phyloP scores from a whole-genome alignment of 306 rosid genomes.

The Aeschynomene evenia region DNA sequence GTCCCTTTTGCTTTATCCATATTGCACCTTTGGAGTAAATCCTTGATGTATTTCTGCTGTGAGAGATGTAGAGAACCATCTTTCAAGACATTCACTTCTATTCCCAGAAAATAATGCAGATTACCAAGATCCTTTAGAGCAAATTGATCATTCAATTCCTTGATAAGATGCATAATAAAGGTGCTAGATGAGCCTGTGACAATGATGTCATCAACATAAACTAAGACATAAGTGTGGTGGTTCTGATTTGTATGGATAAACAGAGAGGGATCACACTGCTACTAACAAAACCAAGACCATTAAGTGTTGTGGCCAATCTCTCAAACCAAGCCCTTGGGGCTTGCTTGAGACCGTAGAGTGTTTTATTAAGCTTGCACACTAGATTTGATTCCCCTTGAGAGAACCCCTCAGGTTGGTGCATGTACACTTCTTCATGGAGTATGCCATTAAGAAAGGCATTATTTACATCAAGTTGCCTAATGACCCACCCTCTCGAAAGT shows the following conservation, averaged over 20 bases:
- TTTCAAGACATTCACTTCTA: neutral
- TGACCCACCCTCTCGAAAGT: too few relatives aligned
- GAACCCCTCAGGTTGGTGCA: too few relatives aligned
- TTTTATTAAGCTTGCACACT: too few relatives aligned
- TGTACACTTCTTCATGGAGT: too few relatives aligned
- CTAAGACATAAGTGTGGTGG: neutral
- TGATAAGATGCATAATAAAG: neutral
- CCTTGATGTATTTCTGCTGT: neutral
- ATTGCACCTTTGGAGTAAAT: neutral
- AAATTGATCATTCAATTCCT: neutral
- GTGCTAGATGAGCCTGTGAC: neutral
- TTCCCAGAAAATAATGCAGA: neutral
- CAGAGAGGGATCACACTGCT: neutral
- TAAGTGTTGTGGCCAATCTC: neutral
- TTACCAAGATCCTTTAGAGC: neutral
- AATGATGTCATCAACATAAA: too few relatives aligned
- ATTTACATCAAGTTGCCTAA: too few relatives aligned
- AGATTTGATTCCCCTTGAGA: too few relatives aligned
- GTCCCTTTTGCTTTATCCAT: too few relatives aligned
- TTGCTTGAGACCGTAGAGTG: too few relatives aligned
- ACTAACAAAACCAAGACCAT: neutral
- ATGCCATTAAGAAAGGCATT: too few relatives aligned
- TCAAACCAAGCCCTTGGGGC: neutral
- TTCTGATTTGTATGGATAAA: neutral
- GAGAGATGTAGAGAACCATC: neutral